Conservation (phyloP, 1,139 yeast species). For the Geotrichum carabidarum region DNA sequence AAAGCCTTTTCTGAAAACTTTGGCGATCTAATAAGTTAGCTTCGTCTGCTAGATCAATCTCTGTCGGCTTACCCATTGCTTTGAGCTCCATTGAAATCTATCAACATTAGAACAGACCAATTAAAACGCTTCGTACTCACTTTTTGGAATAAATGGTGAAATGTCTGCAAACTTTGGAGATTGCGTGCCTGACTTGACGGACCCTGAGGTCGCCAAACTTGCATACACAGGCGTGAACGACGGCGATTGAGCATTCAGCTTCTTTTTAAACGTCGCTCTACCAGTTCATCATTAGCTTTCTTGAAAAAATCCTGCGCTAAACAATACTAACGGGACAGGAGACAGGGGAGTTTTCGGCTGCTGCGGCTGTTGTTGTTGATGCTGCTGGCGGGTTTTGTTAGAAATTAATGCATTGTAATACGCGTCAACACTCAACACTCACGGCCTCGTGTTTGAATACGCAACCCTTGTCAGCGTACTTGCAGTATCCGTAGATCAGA, state of each 20-base stretch:
- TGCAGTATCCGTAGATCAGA: conserved; percentile 82
- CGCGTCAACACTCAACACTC: not conserved
- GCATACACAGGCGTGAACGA: conserved; percentile 52
- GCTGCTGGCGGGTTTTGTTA: not conserved
- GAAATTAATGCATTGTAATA: not conserved
- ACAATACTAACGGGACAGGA: conserved; percentile 8
- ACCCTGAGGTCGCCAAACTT: conserved; percentile 13
- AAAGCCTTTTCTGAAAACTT: not conserved
- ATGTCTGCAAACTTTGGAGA: conserved; percentile 26
- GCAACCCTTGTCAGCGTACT: conserved; percentile 84
- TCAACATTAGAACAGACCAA: not conserved
- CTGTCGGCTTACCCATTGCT: conserved; percentile 6
- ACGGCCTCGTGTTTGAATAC: conserved; percentile 61
- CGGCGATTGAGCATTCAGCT: conserved; percentile 60
- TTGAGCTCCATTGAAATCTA: not conserved
- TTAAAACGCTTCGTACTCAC: conserved; percentile 14
- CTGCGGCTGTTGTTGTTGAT: conserved; percentile 6
- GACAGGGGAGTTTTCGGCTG: conserved; percentile 5
- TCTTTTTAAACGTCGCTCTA: conserved; percentile 35
- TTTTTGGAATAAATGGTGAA: conserved; percentile 27
- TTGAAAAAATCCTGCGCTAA: not conserved
- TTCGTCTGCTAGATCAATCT: not conserved
- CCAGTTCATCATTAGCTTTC: not conserved
- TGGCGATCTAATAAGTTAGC: not conserved
- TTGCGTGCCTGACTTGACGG: conserved; percentile 5